A percentile compares a stretch with the other conserved stretches of the same genome.
Conservation (phyloP, 164 flowering plant genomes). For the Stephania yunnanensis region DNA sequence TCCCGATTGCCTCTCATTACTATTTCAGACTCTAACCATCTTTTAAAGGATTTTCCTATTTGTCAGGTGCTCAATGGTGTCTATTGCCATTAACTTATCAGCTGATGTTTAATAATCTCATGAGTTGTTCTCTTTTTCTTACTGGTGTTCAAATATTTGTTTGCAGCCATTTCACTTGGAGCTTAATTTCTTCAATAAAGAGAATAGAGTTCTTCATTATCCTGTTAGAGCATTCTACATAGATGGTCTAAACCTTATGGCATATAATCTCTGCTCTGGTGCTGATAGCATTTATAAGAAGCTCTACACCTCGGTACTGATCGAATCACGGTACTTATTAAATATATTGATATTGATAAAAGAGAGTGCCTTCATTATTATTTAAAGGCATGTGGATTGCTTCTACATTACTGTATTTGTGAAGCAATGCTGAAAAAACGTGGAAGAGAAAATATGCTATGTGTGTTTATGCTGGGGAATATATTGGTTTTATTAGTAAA, state of each 20-base stretch:
- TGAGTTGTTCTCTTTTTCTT: slow-evolving; percentile 1
- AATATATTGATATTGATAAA: background rate
- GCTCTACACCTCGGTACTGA: slow-evolving; percentile 67
- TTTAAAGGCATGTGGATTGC: background rate
- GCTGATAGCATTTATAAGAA: slow-evolving; percentile 74
- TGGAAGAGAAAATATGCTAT: background rate
- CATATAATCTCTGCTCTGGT: slow-evolving; percentile 81
- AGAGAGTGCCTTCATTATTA: background rate
- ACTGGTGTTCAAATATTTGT: slow-evolving; percentile 13
- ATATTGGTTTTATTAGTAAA: background rate
- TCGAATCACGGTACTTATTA: background rate
- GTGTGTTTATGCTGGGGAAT: background rate
- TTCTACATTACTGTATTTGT: background rate
- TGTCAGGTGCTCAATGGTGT: slow-evolving; percentile 55
- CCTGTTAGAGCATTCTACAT: slow-evolving; percentile 88
- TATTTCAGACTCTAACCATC: slow-evolving; percentile 56
- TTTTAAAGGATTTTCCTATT: slow-evolving; percentile 73
- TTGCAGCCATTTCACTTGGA: slow-evolving; percentile 93
- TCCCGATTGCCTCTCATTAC: slow-evolving; percentile 86
- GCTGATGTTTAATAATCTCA: background rate
- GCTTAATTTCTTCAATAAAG: slow-evolving; percentile 92
- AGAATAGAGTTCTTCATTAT: slow-evolving; percentile 89
- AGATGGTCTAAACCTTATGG: slow-evolving; percentile 88
- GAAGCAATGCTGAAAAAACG: background rate
- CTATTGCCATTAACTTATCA: background rate